These are phyloP conservation scores for Globisporangium acanthophoron DNA, from an alignment of 352 stramenopile species.

Conservation along the genomic window DNA sequence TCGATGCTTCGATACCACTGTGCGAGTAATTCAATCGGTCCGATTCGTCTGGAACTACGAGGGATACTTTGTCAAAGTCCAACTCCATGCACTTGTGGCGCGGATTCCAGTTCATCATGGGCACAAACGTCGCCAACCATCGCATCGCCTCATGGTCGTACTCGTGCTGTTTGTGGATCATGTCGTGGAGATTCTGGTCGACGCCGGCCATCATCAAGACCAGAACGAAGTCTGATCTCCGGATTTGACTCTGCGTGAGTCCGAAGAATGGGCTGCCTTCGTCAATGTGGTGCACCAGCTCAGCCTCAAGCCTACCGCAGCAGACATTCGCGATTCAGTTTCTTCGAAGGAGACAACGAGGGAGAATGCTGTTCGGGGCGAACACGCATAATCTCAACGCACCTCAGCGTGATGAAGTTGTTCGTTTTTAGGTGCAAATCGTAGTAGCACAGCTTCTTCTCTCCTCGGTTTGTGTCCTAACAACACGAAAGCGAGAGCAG, in stretches of 20 bases:
- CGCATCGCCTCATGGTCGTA: conserved; percentile 34
- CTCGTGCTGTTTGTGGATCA: conserved; percentile 45
- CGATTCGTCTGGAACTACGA: conserved; percentile 14
- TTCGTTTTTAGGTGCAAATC: conserved; percentile 39
- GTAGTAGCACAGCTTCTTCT: conserved; percentile 62
- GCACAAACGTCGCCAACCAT: conserved; percentile 36
- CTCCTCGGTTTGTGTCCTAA: conserved; percentile 27
- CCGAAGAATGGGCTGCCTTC: conserved; percentile 37
- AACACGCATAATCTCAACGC: neutral
- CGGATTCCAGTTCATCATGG: conserved; percentile 34
- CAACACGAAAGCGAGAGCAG: neutral
- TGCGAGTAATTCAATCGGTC: neutral
- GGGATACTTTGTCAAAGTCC: conserved; percentile 42
- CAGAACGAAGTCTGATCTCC: conserved; percentile 39
- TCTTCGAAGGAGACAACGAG: too few species aligned
- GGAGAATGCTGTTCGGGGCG: too few species aligned
- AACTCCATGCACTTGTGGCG: conserved; percentile 26
- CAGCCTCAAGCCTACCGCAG: conserved; percentile 33
- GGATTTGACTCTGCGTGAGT: conserved; percentile 24
- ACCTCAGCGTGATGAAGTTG: conserved; percentile 49
- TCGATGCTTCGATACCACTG: conserved; percentile 17
- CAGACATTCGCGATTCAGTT: too few species aligned
- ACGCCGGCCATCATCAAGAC: conserved; percentile 52
- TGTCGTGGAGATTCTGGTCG: conserved; percentile 59
- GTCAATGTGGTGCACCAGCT: conserved; percentile 46